These are phyloP conservation scores for Aspergillus brunneoviolaceus DNA, from an alignment of 2,329 filamentous ascomycete species.

Conservation along the genomic window DNA sequence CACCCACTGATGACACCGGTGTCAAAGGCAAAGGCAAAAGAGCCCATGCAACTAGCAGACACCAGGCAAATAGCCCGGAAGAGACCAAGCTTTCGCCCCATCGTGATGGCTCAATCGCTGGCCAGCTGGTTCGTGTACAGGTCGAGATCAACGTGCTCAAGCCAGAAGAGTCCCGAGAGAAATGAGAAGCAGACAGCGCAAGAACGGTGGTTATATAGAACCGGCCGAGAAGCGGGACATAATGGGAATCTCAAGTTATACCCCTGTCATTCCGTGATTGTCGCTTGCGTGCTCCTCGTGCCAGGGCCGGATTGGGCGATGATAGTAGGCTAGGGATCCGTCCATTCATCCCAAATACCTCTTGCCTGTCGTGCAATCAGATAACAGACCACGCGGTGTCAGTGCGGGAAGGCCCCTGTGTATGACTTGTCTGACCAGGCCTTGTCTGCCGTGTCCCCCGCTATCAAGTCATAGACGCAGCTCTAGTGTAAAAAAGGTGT, in stretches of 20 bases:
- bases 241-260: neutral
- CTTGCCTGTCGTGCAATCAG: conserved; percentile 3
- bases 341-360: neutral
- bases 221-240: neutral
- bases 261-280: conserved; percentile 3
- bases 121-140: neutral
- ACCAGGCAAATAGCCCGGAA: conserved; percentile 39
- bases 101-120: conserved; percentile 12
- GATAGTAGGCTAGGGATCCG: neutral
- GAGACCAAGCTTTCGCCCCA: conserved; percentile 36
- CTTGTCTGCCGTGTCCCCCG: neutral
- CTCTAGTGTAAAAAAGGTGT: neutral
- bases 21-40: conserved; percentile 42
- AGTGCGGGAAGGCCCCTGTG: neutral
- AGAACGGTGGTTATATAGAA: neutral
- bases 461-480: neutral
- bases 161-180: neutral
- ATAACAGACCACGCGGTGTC: neutral
- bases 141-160: neutral
- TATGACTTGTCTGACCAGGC: neutral
- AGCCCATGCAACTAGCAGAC: conserved; percentile 39
- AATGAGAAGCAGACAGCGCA: neutral
- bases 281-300: conserved; percentile 5
- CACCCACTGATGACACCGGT: conserved; percentile 38
- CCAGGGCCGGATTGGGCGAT: neutral